phyloP scores from a whole-genome alignment of 305 asterid species.

The Coffea humblotiana region DNA sequence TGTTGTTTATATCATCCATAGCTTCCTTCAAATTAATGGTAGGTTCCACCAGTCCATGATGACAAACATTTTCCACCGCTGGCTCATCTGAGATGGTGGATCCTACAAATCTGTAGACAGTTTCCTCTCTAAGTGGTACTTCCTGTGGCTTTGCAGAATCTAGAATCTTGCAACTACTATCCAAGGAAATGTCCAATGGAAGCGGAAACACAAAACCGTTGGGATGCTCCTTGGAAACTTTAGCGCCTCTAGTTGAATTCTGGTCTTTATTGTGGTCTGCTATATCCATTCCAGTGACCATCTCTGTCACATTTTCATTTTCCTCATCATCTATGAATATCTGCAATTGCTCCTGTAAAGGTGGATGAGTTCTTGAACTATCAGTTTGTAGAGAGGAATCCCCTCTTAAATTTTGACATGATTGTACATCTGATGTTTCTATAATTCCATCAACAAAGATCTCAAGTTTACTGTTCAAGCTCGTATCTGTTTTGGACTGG shows the following conservation, averaged over 20 bases:
- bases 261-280: conserved; percentile 4
- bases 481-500: conserved; percentile 33
- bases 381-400: conserved; percentile 27
- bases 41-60: conserved; percentile 92
- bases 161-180: conserved; percentile 23
- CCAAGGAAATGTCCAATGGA: conserved; percentile 46
- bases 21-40: conserved; percentile 93
- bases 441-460: conserved; percentile 49
- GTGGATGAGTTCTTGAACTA: conserved; percentile 33
- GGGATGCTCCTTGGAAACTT: conserved; percentile 22
- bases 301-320: conserved; percentile 35
- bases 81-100: conserved; percentile 78
- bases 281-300: conserved; percentile 26
- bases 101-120: conserved; percentile 80
- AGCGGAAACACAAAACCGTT: conserved; percentile 46
- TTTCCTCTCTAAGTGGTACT: conserved; percentile 63
- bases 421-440: conserved; percentile 27
- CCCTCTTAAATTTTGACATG: conserved; percentile 29
- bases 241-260: conserved; percentile 17
- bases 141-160: conserved; percentile 43
- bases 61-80: conserved; percentile 81
- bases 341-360: conserved; percentile 51
- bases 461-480: conserved; percentile 37
- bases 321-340: conserved; percentile 72
- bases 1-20: conserved; percentile 81